A percentile compares a stretch with the other conserved stretches of the same genome.
Evolutionary conservation across 768 basidiomycete genomes (phyloP).

Genomic region (Dacryopinax primogenitus): DNA sequence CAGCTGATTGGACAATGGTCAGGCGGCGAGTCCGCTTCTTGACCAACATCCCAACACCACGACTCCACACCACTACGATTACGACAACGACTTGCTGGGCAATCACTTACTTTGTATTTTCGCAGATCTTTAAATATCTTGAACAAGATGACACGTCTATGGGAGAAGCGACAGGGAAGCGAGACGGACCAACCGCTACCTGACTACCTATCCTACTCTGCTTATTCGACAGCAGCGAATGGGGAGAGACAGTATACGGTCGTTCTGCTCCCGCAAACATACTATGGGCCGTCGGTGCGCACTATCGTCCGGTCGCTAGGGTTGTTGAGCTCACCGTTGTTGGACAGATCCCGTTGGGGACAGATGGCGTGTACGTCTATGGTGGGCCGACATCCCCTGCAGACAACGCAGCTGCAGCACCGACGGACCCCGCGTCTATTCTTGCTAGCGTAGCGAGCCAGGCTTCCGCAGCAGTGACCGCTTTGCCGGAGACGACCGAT

Average conservation of each 20-base stretch:
- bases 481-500: background rate
- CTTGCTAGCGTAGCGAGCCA: background rate
- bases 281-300: conserved; percentile 14
- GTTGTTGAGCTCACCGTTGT: background rate
- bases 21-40: background rate
- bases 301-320: background rate
- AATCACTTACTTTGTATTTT: no score
- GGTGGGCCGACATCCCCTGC: conserved; percentile 5
- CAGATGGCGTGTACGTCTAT: conserved; percentile 8
- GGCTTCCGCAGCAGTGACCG: background rate
- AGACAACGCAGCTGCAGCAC: background rate
- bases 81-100: no score
- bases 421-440: background rate
- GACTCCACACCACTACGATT: background rate
- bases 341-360: conserved; percentile 11
- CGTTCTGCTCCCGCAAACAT: conserved; percentile 12
- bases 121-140: no score
- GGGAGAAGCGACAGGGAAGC: background rate
- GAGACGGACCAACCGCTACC: background rate
- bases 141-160: no score
- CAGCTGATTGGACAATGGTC: background rate
- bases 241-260: conserved; percentile 5
- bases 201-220: background rate
- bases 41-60: background rate
- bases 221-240: background rate